These are phyloP conservation scores for Cyberlindnera meyerae DNA, from an alignment of 805 yeast species.

Conservation along the genomic window DNA sequence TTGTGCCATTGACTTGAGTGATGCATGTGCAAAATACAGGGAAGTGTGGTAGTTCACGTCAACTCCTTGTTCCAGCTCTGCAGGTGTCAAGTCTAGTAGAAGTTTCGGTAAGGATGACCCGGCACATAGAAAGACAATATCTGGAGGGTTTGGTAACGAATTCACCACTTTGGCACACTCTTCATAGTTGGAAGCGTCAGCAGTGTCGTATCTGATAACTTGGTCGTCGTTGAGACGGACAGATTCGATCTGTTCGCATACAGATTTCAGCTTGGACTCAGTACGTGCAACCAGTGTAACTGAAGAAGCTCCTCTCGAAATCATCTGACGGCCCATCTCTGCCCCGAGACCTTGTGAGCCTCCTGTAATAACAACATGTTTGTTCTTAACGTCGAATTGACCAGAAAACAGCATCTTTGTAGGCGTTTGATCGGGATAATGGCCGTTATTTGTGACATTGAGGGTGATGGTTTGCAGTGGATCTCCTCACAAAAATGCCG, in stretches of 20 bases:
- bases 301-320: constrained; percentile 51
- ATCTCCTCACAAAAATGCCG: too few relatives aligned
- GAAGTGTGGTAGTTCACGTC: constrained; percentile 70
- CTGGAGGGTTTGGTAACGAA: constrained; percentile 45
- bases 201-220: constrained; percentile 37
- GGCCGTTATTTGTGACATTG: too few relatives aligned
- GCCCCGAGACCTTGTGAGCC: constrained; percentile 94
- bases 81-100: constrained; percentile 58
- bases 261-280: constrained; percentile 46
- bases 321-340: constrained; percentile 60
- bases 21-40: constrained; percentile 62
- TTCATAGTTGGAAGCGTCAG: constrained; percentile 61
- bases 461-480: too few relatives aligned
- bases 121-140: constrained; percentile 78
- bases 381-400: constrained; percentile 28
- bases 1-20: constrained; percentile 37
- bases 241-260: constrained; percentile 41
- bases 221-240: constrained; percentile 24
- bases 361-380: constrained; percentile 74
- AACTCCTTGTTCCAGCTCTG: constrained; percentile 58
- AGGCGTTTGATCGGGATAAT: too few relatives aligned
- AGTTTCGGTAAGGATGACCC: constrained; percentile 81
- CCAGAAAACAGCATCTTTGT: constrained; percentile 10
- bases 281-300: constrained; percentile 79
- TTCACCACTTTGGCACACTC: constrained; percentile 43